Percentiles rank a stretch among this genome's conserved stretches.
phyloP scores from a whole-genome alignment of 1,284 basidiomycete genomes.

The Amylostereum chailletii region DNA sequence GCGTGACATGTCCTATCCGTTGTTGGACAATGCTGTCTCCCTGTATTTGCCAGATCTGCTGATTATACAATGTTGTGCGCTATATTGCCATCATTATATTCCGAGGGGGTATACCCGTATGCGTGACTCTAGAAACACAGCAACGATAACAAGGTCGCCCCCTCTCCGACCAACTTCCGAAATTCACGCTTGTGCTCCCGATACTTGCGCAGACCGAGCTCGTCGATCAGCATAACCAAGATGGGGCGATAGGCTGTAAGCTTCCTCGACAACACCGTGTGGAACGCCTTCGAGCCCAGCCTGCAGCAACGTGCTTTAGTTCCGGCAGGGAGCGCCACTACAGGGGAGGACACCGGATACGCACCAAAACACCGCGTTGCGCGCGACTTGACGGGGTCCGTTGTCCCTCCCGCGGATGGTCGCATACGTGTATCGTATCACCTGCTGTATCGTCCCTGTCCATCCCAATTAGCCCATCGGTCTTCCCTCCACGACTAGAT shows the following conservation, averaged over 20 bases:
- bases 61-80: too few relatives aligned
- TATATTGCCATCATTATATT: too few relatives aligned
- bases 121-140: constrained; percentile 11
- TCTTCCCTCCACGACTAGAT: neutral
- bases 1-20: too few relatives aligned
- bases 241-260: constrained; percentile 39
- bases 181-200: constrained; percentile 34
- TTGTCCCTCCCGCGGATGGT: constrained; percentile 39
- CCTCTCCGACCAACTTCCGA: constrained; percentile 38
- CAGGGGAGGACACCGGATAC: too few relatives aligned
- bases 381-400: constrained; percentile 29
- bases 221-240: constrained; percentile 38
- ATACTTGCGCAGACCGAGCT: constrained; percentile 38
- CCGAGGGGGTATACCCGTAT: too few relatives aligned
- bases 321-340: too few relatives aligned
- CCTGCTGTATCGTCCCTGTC: constrained; percentile 49
- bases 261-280: constrained; percentile 51
- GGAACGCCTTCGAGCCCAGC: constrained; percentile 76
- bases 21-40: too few relatives aligned
- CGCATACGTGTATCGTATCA: constrained; percentile 47
- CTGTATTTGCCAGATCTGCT: too few relatives aligned
- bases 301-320: constrained; percentile 27
- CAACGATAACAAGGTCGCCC: constrained; percentile 17
- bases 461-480: constrained; percentile 1
- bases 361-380: constrained; percentile 6